Evolutionary conservation across 2,329 filamentous ascomycete genomes (phyloP).

Genomic region (Aspergillus novoparasiticus): DNA sequence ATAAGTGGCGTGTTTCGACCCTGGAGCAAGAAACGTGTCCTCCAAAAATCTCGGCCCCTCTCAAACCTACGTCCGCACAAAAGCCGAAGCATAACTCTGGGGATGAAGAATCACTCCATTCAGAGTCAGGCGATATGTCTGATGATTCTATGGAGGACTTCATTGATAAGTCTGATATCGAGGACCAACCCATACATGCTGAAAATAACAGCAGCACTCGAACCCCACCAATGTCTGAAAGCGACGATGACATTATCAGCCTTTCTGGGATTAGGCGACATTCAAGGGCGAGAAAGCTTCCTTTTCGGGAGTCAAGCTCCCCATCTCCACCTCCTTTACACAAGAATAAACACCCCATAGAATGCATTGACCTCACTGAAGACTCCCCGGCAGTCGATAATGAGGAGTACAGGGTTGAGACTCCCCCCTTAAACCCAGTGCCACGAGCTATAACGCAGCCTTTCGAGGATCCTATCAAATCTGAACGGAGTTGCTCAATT

Average conservation of each 20-base stretch:
- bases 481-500: slow-evolving; percentile 17
- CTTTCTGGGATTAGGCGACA: slow-evolving; percentile 22
- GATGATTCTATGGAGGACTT: slow-evolving; percentile 31
- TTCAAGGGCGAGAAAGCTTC: slow-evolving; percentile 8
- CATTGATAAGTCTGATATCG: slow-evolving; percentile 27
- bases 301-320: slow-evolving; percentile 19
- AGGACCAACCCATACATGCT: neutral
- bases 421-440: slow-evolving; percentile 39
- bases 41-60: slow-evolving; percentile 24
- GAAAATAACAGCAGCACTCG: slow-evolving; percentile 1
- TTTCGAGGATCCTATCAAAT: slow-evolving; percentile 7
- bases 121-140: slow-evolving; percentile 25
- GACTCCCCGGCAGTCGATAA: slow-evolving; percentile 20
- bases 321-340: slow-evolving; percentile 7
- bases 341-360: slow-evolving; percentile 9
- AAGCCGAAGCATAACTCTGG: slow-evolving; percentile 6
- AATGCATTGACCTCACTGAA: slow-evolving; percentile 39
- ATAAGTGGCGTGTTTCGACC: slow-evolving; percentile 49
- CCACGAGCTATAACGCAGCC: slow-evolving; percentile 10
- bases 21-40: slow-evolving; percentile 40
- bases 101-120: slow-evolving; percentile 40
- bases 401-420: slow-evolving; percentile 33
- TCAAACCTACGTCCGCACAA: slow-evolving; percentile 13
- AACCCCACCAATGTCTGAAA: slow-evolving; percentile 20
- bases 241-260: slow-evolving; percentile 28